These are phyloP conservation scores for Fusarium coicis DNA, from an alignment of 2,329 filamentous ascomycete genomes.

Conservation along the genomic window DNA sequence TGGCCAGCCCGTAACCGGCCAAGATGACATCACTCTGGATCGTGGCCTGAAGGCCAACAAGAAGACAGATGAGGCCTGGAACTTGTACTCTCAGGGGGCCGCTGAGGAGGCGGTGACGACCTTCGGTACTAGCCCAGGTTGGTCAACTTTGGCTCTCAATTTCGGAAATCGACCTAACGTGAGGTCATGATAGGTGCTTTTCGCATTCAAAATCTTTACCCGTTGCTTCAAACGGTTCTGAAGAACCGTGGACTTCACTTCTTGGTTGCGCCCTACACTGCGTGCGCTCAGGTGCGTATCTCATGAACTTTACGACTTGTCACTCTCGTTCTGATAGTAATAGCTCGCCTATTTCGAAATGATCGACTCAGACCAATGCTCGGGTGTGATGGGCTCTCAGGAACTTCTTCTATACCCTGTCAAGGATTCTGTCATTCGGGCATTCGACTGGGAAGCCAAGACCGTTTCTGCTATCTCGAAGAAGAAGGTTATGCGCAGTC, in stretches of 20 bases:
- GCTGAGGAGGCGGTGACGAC: constrained; percentile 83
- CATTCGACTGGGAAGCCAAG: constrained; percentile 75
- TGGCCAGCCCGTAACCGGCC: constrained; percentile 82
- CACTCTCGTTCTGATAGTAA: constrained; percentile 23
- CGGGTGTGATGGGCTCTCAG: constrained; percentile 84
- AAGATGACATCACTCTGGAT: constrained; percentile 75
- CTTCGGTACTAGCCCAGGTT: constrained; percentile 85
- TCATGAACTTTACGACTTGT: neutral
- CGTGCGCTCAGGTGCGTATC: constrained; percentile 79
- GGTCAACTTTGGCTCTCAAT: constrained; percentile 23
- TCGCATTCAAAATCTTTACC: constrained; percentile 77
- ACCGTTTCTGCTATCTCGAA: constrained; percentile 73
- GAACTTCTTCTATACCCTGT: constrained; percentile 89
- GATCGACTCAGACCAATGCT: constrained; percentile 72
- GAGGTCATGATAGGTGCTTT: constrained; percentile 68
- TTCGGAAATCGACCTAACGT: constrained; percentile 42
- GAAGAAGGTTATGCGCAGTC: constrained; percentile 74
- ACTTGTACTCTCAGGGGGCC: constrained; percentile 82
- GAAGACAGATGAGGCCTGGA: constrained; percentile 85
- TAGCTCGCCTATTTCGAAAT: constrained; percentile 84
- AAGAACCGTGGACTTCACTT: constrained; percentile 76
- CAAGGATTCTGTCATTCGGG: constrained; percentile 75
- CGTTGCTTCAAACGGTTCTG: constrained; percentile 80
- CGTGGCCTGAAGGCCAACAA: constrained; percentile 73
- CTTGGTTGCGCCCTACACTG: constrained; percentile 86